Conservation (phyloP, 2,329 filamentous ascomycete species). For the Botrytis tulipae region DNA sequence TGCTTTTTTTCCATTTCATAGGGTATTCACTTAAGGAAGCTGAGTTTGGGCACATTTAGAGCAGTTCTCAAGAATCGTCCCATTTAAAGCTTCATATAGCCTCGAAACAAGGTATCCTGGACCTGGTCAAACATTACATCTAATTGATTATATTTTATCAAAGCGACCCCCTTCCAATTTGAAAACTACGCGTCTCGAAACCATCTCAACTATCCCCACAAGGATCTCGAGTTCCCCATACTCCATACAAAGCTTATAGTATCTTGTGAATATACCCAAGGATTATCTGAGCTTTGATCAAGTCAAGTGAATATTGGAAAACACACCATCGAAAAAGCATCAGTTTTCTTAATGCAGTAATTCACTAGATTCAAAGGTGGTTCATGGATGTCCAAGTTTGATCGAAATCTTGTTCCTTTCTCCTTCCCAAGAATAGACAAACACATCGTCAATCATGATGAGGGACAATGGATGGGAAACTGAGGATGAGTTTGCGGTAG, state of each 20-base stretch:
- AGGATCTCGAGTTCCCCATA: not conserved
- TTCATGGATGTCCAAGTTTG: constrained; percentile 6
- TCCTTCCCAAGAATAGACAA: constrained; percentile 1
- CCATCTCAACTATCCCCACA: not conserved
- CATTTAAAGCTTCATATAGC: not conserved
- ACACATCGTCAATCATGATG: constrained; percentile 42
- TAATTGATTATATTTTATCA: constrained; percentile 3
- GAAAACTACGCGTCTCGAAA: not conserved
- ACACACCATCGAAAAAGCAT: not conserved
- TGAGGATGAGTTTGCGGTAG: constrained; percentile 59
- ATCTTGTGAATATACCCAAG: not conserved
- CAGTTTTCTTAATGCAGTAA: constrained; percentile 7
- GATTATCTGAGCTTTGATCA: constrained; percentile 12
- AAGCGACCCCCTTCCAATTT: constrained; percentile 1
- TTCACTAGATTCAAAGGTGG: constrained; percentile 1
- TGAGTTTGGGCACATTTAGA: not conserved
- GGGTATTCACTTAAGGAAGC: constrained; percentile 9
- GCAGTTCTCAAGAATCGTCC: constrained; percentile 9
- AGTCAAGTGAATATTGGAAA: constrained; percentile 15
- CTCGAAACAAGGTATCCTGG: constrained; percentile 8
- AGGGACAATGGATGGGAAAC: constrained; percentile 54
- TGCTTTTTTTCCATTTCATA: constrained; percentile 9
- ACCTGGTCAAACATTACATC: constrained; percentile 6
- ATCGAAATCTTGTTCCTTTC: constrained; percentile 8
- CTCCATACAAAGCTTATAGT: not conserved